These are phyloP conservation scores for Ophiocordyceps robertsii DNA, from an alignment of 2,329 filamentous ascomycete species.

Conservation along the genomic window DNA sequence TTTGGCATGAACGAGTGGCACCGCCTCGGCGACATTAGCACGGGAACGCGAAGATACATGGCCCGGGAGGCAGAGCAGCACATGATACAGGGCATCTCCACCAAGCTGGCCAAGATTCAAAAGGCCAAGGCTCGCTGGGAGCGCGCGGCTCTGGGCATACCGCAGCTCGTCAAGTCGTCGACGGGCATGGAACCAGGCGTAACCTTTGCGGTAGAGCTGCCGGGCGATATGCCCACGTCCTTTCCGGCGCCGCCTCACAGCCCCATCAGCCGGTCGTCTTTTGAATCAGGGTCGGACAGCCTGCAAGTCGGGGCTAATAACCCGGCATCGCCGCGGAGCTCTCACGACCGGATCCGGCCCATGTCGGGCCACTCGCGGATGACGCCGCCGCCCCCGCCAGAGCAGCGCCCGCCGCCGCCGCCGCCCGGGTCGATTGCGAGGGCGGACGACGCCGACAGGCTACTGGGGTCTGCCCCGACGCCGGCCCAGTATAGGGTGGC, in stretches of 20 bases:
- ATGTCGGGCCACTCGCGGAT: slow-evolving; percentile 16
- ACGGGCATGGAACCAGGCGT: slow-evolving; percentile 25
- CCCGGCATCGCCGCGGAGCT: slow-evolving; percentile 35
- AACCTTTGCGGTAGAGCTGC: slow-evolving; percentile 44
- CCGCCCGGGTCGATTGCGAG: slow-evolving; percentile 11
- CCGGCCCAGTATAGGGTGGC: slow-evolving; percentile 43
- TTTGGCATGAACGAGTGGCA: slow-evolving; percentile 99
- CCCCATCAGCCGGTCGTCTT: slow-evolving; percentile 35
- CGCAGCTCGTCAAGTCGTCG: slow-evolving; percentile 28
- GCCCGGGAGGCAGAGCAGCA: slow-evolving; percentile 57
- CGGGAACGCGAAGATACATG: slow-evolving; percentile 76
- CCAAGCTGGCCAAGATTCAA: slow-evolving; percentile 73
- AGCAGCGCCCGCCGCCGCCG: neutral
- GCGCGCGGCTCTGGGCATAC: slow-evolving; percentile 25
- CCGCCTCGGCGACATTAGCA: slow-evolving; percentile 87
- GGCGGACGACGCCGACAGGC: slow-evolving; percentile 35
- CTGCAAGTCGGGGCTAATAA: slow-evolving; percentile 24
- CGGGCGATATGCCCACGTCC: slow-evolving; percentile 35
- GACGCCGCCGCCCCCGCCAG: slow-evolving; percentile 13
- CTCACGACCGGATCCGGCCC: slow-evolving; percentile 30
- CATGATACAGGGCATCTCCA: slow-evolving; percentile 63
- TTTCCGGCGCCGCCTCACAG: slow-evolving; percentile 23
- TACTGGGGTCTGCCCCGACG: slow-evolving; percentile 42
- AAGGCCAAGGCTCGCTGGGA: slow-evolving; percentile 60
- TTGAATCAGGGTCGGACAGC: slow-evolving; percentile 41